A percentile compares a stretch with the other conserved stretches of the same genome.
phyloP scores from a whole-genome alignment of 352 stramenopile genomes.

The Globisporangium carolinianum region DNA sequence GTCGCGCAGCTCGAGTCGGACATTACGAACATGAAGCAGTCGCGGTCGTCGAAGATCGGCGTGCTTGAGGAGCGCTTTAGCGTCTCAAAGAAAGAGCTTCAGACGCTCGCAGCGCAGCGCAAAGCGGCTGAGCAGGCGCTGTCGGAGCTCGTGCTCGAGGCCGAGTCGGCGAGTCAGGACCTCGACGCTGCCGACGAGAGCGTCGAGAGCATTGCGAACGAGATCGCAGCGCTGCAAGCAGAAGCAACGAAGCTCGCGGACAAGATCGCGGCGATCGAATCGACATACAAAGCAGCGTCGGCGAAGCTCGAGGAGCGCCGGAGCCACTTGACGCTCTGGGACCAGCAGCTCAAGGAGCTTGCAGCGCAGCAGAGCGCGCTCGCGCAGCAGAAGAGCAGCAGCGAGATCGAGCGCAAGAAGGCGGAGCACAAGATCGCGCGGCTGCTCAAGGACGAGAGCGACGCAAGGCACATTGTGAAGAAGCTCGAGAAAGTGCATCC shows the following conservation, averaged over 20 bases:
- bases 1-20: slow-evolving; percentile 67
- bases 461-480: slow-evolving; percentile 85
- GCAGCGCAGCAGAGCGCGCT: slow-evolving; percentile 65
- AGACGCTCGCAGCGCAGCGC: slow-evolving; percentile 48
- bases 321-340: slow-evolving; percentile 75
- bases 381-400: slow-evolving; percentile 82
- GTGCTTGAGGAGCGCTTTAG: slow-evolving; percentile 71
- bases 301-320: slow-evolving; percentile 62
- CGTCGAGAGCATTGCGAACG: slow-evolving; percentile 40
- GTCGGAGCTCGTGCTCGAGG: slow-evolving; percentile 64
- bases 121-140: slow-evolving; percentile 66
- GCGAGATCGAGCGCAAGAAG: slow-evolving; percentile 95
- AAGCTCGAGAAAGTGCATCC: slow-evolving; percentile 91
- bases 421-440: slow-evolving; percentile 89
- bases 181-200: slow-evolving; percentile 53
- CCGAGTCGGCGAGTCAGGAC: slow-evolving; percentile 64
- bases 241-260: slow-evolving; percentile 66
- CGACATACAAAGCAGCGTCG: slow-evolving; percentile 49
- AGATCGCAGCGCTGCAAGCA: slow-evolving; percentile 52
- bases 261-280: slow-evolving; percentile 58
- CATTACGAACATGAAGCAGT: slow-evolving; percentile 79
- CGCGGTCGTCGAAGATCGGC: slow-evolving; percentile 72
- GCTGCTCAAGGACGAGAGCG: slow-evolving; percentile 91
- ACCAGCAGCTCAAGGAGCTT: slow-evolving; percentile 90
- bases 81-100: slow-evolving; percentile 67